Evolutionary conservation across 805 yeast species (phyloP), one percentile per base, ranked within the genome.

Genomic region (Maudiozyma pseudohumilis): DNA sequence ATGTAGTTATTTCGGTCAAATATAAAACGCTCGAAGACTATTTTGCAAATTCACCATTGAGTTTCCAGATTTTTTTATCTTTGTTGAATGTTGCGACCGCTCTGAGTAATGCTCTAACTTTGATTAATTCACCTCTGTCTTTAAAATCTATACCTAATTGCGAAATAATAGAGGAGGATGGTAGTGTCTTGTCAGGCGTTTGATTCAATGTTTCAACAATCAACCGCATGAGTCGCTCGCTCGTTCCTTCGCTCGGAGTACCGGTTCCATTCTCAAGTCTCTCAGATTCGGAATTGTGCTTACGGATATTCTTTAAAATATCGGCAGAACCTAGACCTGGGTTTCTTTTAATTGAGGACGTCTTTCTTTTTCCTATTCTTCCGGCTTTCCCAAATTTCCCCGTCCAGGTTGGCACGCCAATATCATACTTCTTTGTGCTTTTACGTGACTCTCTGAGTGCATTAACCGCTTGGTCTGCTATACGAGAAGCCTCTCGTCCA

Each of bases 391-490:
- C 98, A 65, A 80, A 85, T 47, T 74, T 74, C 0, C 98, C 98
- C 0, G 98, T 89, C 94, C 96, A 92, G 0, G 98, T 89, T 0
- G 96, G 97, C 0, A 81, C 77, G 4, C 95, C 95, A 22, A 88
- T 66, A 19, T 64, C 61, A 18, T 59, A 59, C 32, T 57, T 60
- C 40, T 60, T 63, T 12, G 68, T 65, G 9, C 51, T 54, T 32
- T 45, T 59, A 28, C 65, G 51, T 0, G 95, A 84, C 41, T 72
- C 71, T 38, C 72, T 66, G 39, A 83, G 56, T 0, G 78, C 79
- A 15, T 61, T 63, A 0, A 77, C 65, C 0, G 81, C 81, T 13
- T 67, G 64, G 43, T 60, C 57, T 31, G 78, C 74, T 52, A 69
- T 72, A 34, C 66, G 65, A 4, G 71, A 72, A 0, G 94, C 92